Evolutionary conservation across 2,329 filamentous ascomycete genomes (phyloP), one percentile per base, ranked within the genome.

Genomic region (Xylariaceae sp.): DNA sequence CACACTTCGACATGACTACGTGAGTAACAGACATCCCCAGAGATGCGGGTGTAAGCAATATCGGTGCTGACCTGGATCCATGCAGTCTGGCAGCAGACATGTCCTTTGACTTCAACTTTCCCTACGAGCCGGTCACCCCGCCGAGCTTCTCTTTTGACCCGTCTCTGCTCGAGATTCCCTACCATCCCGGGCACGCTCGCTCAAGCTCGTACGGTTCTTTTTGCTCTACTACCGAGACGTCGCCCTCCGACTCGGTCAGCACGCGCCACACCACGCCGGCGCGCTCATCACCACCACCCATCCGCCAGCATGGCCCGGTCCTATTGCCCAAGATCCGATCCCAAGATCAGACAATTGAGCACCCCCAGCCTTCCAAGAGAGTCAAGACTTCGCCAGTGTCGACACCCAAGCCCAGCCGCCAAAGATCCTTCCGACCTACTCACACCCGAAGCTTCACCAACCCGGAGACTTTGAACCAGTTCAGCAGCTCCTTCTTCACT

Each of bases 241-340:
- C 77, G 47, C 68, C 71, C 49, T 68, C 74, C 41, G 85, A 85
- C 61, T 86, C 85, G 33, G 72, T 81, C 54, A 74, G 78, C 67
- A 86, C 83, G 16, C 73, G 77, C 51, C 72, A 79, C 54, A 85
- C 82, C 39, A 89, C 85, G 11, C 86, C 87, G 30, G 68, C 74
- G 31, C 69, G 74, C 39, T 76, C 75, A 39, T 73, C 77, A 49
- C 85, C 86, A 28, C 85, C 86, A 26, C 86, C 87, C 45, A 78
- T 90, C 53, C 78, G 83, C 47, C 84, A 88, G 47, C 84, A 89
- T 66, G 87, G 88, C 39, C 87, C 88, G 38, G 72, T 88, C 37
- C 72, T 95, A 45, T 74, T 95, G 24, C 89, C 89, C 58, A 93
- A 89, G 74, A 90, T 94, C 68, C 79, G 89, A 47, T 79, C 79